Evolutionary conservation across 208 protist species (phyloP), one percentile per base, ranked within the genome.

Genomic region (Naegleria gruberi): DNA sequence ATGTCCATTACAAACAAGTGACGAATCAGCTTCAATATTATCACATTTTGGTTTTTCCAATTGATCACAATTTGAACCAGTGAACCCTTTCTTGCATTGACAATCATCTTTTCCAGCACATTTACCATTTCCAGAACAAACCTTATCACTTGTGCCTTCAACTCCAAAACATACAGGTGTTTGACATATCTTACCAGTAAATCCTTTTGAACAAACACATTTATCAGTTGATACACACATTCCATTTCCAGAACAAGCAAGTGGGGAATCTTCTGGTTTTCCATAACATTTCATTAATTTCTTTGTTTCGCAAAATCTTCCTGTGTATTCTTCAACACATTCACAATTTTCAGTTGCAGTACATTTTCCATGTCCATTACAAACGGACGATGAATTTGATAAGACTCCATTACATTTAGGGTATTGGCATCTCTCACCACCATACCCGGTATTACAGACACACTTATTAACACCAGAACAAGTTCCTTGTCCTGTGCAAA

Each of bases 231-330:
- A 6, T 12, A 82, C 30, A 82, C 73, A 82, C 30, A 23, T 34
- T 82, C 73, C 73, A 82, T 82, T 82, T 82, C 73, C 73, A 82
- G 73, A 82, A 40, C 73, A 82, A 82, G 37, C 30, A 51, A 15
- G 4, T n/a, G 43, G 10, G 34, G 4, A 7, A 83, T 5, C 10
- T 3, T 15, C 3, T 44, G 40, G 40, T 44, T 26, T 12, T 30
- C 5, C 30, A 83, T 8, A 83, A 23, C 77, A 83, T 4, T n/a
- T 43, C 2, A n/a, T 5, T 5, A 74, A n/a, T n/a, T n/a, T n/a
- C n/a, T 15, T 5, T 30, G 23, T 8, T 15, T 83, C 12, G 34
- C 77, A 83, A 40, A n/a, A 1, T 44, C 10, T 10, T 83, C 77
- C 77, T 45, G n/a, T 45, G 30, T 44, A 26, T 5, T 26, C 34